phyloP scores from a whole-genome alignment of 495 filamentous ascomycete species.

The Schizothecium vesticola region DNA sequence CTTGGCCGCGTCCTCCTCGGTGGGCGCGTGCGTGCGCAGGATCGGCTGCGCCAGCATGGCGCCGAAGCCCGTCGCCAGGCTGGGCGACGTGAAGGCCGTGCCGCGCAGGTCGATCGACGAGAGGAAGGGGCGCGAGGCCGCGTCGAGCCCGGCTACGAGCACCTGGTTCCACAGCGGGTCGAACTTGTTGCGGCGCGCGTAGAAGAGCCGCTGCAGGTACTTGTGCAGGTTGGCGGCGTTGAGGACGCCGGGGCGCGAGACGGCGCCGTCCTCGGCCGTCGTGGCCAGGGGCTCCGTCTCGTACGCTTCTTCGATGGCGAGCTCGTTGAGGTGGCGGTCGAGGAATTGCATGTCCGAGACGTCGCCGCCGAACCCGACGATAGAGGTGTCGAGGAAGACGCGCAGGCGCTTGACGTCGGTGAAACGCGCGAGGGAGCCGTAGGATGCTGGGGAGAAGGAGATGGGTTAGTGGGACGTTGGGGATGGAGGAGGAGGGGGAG shows the following conservation, averaged over 20 bases:
- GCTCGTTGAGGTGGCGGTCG: slow-evolving; percentile 77
- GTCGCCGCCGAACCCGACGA: slow-evolving; percentile 88
- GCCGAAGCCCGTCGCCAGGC: slow-evolving; percentile 89
- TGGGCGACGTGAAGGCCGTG: slow-evolving; percentile 80
- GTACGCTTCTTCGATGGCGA: slow-evolving; percentile 88
- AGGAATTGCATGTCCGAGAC: slow-evolving; percentile 98
- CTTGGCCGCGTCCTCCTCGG: slow-evolving; percentile 65
- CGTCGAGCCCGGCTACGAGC: slow-evolving; percentile 83
- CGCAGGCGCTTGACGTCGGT: slow-evolving; percentile 88
- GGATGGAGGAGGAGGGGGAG: not conserved
- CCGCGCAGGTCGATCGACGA: slow-evolving; percentile 87
- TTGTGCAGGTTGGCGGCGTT: slow-evolving; percentile 93
- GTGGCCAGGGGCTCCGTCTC: slow-evolving; percentile 39
- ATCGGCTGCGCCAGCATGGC: slow-evolving; percentile 89
- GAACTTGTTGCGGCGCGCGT: slow-evolving; percentile 88
- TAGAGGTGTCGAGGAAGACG: slow-evolving; percentile 67
- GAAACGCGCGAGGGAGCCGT: slow-evolving; percentile 95
- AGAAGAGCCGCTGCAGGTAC: slow-evolving; percentile 90
- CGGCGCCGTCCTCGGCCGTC: slow-evolving; percentile 29
- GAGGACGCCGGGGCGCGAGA: slow-evolving; percentile 44
- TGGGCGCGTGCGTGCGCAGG: slow-evolving; percentile 71
- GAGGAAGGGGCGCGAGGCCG: slow-evolving; percentile 74
- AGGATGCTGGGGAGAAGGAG: slow-evolving; percentile 62
- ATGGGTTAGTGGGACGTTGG: slow-evolving; percentile 2
- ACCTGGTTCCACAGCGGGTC: slow-evolving; percentile 97